Evolutionary conservation across 192 early-diverging fungal species (phyloP).

Genomic region (Podila epicladia): DNA sequence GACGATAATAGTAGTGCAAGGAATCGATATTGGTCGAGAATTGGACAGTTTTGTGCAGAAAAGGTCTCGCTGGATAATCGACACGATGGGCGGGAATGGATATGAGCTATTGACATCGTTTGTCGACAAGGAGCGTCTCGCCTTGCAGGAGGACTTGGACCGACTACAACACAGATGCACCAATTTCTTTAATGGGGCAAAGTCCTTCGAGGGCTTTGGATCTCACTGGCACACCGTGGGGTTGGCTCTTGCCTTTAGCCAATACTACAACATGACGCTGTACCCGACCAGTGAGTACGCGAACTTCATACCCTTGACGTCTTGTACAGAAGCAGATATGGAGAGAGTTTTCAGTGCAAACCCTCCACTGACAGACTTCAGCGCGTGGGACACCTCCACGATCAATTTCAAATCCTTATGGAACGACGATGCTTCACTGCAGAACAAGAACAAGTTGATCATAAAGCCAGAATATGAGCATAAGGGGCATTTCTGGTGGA

Average conservation of each 20-base stretch:
- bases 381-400: conserved; percentile 6
- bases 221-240: conserved; percentile 18
- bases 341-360: not conserved
- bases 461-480: conserved; percentile 8
- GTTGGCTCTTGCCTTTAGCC: conserved; percentile 13
- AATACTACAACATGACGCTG: conserved; percentile 38
- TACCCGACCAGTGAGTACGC: not conserved
- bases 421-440: too few relatives aligned
- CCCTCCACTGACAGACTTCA: conserved; percentile 9
- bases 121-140: conserved; percentile 10
- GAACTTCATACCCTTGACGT: conserved; percentile 10
- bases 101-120: conserved; percentile 17
- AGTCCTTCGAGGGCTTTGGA: conserved; percentile 3
- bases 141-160: conserved; percentile 18
- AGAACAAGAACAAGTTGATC: not conserved
- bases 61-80: conserved; percentile 32
- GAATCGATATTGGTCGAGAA: conserved; percentile 5
- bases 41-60: conserved; percentile 29
- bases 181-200: conserved; percentile 20
- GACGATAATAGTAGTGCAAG: conserved; percentile 16
- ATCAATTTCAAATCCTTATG: conserved; percentile 28
- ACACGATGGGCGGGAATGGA: conserved; percentile 9
- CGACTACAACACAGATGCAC: conserved; percentile 23
- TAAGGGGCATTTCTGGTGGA: conserved; percentile 30
- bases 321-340: conserved; percentile 19